Conservation (phyloP, 2,329 filamentous ascomycete genomes). For the Didymella pinodella region DNA sequence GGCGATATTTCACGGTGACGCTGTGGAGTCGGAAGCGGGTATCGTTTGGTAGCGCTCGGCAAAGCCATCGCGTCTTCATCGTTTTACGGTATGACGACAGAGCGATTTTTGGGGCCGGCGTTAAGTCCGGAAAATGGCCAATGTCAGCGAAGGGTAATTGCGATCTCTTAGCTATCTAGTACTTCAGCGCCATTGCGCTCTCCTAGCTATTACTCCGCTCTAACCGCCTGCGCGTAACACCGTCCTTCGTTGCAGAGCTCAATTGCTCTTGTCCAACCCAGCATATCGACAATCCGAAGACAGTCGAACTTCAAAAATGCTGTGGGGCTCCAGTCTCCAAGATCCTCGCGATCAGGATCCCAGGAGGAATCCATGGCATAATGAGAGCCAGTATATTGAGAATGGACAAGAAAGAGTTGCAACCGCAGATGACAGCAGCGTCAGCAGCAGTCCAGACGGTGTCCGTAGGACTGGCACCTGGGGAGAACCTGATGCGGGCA, state of each 20-base stretch:
- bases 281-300: not conserved
- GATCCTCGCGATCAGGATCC: conserved; percentile 34
- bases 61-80: conserved; percentile 11
- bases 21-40: conserved; percentile 15
- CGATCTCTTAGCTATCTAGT: not conserved
- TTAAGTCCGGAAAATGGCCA: conserved; percentile 11
- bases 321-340: conserved; percentile 34
- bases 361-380: conserved; percentile 48
- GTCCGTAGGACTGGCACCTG: conserved; percentile 60
- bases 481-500: conserved; percentile 68
- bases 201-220: not conserved
- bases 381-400: conserved; percentile 35
- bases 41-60: conserved; percentile 6
- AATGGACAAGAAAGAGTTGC: conserved; percentile 29
- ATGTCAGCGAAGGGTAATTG: not conserved
- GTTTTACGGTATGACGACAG: conserved; percentile 21
- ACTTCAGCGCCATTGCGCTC: conserved; percentile 1
- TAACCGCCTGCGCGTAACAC: not conserved
- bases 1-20: conserved; percentile 14
- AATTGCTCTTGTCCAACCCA: conserved; percentile 3
- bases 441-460: conserved; percentile 34
- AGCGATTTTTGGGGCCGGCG: conserved; percentile 13
- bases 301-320: conserved; percentile 19
- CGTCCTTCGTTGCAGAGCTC: not conserved
- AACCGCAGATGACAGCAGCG: conserved; percentile 26